These are phyloP conservation scores for Helianthus annuus DNA, from an alignment of 129 eudicot species.

Conservation along the genomic window DNA sequence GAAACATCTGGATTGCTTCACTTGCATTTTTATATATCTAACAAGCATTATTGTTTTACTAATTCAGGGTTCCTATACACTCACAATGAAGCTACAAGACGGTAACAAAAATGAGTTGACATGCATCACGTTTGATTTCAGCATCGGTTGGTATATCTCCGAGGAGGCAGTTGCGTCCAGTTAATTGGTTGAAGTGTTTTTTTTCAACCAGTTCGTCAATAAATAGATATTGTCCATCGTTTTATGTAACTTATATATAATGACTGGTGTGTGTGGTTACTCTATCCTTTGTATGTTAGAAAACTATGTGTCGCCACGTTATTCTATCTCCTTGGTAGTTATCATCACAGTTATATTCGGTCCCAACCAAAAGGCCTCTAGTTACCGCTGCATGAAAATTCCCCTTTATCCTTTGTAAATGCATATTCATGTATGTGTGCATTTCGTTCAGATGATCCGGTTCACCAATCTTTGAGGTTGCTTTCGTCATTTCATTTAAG, in stretches of 20 bases:
- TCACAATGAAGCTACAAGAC: conserved; percentile 55
- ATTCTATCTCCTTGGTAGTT: conserved; percentile 15
- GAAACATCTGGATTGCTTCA: not conserved
- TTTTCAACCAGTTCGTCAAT: conserved; percentile 12
- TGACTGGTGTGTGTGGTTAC: conserved; percentile 7
- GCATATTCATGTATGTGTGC: not conserved
- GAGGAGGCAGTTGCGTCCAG: conserved; percentile 38
- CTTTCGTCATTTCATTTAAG: conserved; percentile 19
- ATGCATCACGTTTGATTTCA: conserved; percentile 58
- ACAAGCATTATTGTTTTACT: conserved; percentile 9
- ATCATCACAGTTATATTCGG: not conserved
- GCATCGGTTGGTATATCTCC: conserved; percentile 45
- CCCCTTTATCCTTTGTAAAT: too few relatives aligned
- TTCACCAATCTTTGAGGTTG: conserved; percentile 13
- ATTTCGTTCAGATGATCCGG: conserved; percentile 16
- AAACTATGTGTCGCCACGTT: conserved; percentile 11
- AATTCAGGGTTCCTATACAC: conserved; percentile 61
- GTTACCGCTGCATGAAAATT: not conserved
- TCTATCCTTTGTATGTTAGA: conserved; percentile 10
- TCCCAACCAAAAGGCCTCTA: too few relatives aligned
- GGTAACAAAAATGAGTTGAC: conserved; percentile 49
- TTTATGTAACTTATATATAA: conserved; percentile 19
- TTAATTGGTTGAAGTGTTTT: conserved; percentile 26
- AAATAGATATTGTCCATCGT: conserved; percentile 9
- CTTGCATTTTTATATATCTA: not conserved